Evolutionary conservation across 2,329 filamentous ascomycete genomes (phyloP), one percentile per base, ranked within the genome.

Genomic region (Colletotrichum australisinense): DNA sequence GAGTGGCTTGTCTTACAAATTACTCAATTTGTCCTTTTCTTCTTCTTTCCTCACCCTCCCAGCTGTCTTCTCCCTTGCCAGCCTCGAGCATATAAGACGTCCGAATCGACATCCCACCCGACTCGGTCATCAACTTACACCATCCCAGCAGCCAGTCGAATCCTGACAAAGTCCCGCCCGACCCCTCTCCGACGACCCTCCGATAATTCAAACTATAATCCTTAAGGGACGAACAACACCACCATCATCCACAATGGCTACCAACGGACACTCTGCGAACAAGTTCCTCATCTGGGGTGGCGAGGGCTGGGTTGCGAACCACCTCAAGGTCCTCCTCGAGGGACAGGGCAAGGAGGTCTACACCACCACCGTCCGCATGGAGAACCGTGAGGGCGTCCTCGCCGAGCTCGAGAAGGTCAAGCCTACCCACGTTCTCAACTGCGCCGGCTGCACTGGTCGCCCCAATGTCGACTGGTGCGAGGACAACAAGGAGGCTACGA

Each of bases 391-490:
- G 77, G 83, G 83, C 67, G 90, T 93, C 69, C 80, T 88, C 66
- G 83, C 84, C 58, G 88, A 90, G 79, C 85, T 93, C 30, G 86
- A 90, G 62, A 84, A 83, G 63, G 82, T 91, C 80, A 88, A 89
- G 81, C 92, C 91, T 26, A 93, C 90, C 4, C 90, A 93, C 78
- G 90, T 93, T 69, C 83, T 93, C 63, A 93, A 93, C 81, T 89
- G 88, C 73, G 91, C 91, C 60, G 91, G 91, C 74, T 90, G 88
- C 79, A 93, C 91, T 3, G 91, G 92, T 63, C 86, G 90, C 28
- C 91, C 91, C 75, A 93, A 93, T 76, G 90, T 93, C 79, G 91
- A 93, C 82, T 93, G 91, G 91, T 93, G 91, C 78, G 92, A 93
- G 83, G 89, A 92, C 78, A 88, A 93, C 84, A 92, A 89, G 82